Evolutionary conservation across 306 rosid species (phyloP).

Genomic region (Quercus wislizeni): DNA sequence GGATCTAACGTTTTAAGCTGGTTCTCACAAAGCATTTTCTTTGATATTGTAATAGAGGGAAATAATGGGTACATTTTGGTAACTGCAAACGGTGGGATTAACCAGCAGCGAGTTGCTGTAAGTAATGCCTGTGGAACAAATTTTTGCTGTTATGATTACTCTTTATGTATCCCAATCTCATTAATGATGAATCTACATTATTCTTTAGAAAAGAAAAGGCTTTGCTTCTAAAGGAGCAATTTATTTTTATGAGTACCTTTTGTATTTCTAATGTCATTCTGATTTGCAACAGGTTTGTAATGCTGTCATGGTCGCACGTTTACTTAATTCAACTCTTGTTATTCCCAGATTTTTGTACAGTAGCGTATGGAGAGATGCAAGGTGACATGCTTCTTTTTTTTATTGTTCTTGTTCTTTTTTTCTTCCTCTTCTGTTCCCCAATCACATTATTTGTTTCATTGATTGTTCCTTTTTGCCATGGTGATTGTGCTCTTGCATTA

Average conservation of each 20-base stretch:
- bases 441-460: not conserved
- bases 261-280: constrained; percentile 16
- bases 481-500: constrained; percentile 9
- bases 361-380: constrained; percentile 89
- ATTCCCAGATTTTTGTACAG: constrained; percentile 90
- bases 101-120: constrained; percentile 96
- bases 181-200: constrained; percentile 18
- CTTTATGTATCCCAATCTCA: constrained; percentile 5
- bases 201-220: constrained; percentile 2
- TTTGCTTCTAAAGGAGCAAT: not conserved
- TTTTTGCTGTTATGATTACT: constrained; percentile 7
- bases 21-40: constrained; percentile 31
- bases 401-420: constrained; percentile 5
- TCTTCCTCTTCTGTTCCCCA: not conserved
- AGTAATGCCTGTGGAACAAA: constrained; percentile 39
- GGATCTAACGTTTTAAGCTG: not conserved
- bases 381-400: constrained; percentile 50
- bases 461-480: not conserved
- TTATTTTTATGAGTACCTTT: not conserved
- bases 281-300: constrained; percentile 77
- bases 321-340: constrained; percentile 80
- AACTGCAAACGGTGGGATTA: constrained; percentile 98
- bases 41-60: constrained; percentile 50
- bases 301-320: constrained; percentile 75
- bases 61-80: constrained; percentile 80